Conservation (phyloP, 768 basidiomycete species). For the Naganishia onofrii region DNA sequence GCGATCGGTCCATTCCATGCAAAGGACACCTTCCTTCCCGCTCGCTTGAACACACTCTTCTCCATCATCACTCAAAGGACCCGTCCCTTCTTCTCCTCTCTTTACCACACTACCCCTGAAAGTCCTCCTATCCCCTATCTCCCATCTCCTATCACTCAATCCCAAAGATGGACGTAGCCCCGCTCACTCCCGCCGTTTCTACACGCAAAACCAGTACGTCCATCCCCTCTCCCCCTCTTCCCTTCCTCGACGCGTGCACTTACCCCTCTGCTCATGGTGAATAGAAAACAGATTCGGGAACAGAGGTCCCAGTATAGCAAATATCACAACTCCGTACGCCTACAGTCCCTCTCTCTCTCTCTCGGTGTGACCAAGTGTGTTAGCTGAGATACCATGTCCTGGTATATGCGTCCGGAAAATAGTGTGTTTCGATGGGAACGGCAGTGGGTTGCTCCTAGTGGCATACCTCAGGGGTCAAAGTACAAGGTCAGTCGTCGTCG, state of each 20-base stretch:
- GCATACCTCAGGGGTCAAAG: constrained; percentile 7
- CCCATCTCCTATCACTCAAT: neutral
- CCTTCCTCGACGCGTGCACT: neutral
- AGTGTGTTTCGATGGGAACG: constrained; percentile 27
- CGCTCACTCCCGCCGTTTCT: constrained; percentile 11
- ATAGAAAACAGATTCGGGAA: constrained; percentile 13
- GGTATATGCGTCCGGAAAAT: neutral
- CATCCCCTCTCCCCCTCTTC: neutral
- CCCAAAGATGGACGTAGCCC: constrained; percentile 9
- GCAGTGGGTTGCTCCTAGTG: constrained; percentile 23
- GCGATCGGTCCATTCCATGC: too few relatives aligned
- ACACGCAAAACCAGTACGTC: constrained; percentile 13
- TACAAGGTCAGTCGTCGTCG: constrained; percentile 24
- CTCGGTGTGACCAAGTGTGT: too few relatives aligned
- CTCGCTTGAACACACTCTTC: neutral
- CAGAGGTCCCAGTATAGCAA: neutral
- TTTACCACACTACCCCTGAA: neutral
- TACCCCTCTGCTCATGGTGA: neutral
- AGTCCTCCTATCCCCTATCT: neutral
- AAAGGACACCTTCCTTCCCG: too few relatives aligned
- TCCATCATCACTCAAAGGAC: neutral
- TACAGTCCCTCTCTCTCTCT: neutral
- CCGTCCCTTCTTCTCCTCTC: too few relatives aligned
- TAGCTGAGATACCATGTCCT: too few relatives aligned
- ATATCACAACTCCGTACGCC: constrained; percentile 19